Conservation (phyloP, 106 monocot species). For the Iris macrosiphon region DNA sequence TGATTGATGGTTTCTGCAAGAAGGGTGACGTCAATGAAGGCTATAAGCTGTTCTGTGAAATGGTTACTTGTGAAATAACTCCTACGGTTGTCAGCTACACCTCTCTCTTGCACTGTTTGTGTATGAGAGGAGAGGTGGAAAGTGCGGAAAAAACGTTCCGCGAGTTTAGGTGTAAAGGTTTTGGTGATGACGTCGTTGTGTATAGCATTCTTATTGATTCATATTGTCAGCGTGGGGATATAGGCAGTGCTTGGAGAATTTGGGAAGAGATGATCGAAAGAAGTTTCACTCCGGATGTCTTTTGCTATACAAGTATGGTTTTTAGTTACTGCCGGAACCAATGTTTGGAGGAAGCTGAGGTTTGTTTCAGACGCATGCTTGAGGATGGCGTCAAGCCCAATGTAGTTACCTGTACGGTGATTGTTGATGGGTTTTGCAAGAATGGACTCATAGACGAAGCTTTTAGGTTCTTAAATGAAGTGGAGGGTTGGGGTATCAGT, state of each 20-base stretch:
- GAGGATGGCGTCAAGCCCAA: slow-evolving; percentile 5
- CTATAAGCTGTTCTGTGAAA: slow-evolving; percentile 8
- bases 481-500: background rate
- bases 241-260: slow-evolving; percentile 1
- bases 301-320: slow-evolving; percentile 4
- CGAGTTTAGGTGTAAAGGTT: background rate
- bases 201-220: slow-evolving; percentile 16
- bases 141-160: slow-evolving; percentile 2
- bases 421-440: slow-evolving; percentile 9
- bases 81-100: slow-evolving; percentile 11
- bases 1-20: slow-evolving; percentile 10
- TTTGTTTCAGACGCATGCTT: slow-evolving; percentile 2
- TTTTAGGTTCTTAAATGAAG: background rate
- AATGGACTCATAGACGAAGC: background rate
- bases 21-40: background rate
- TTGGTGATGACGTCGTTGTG: slow-evolving; percentile 1
- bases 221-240: slow-evolving; percentile 4
- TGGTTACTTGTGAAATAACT: slow-evolving; percentile 2
- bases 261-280: slow-evolving; percentile 6
- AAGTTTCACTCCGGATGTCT: slow-evolving; percentile 7
- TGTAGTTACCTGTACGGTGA: slow-evolving; percentile 19
- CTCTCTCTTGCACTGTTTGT: slow-evolving; percentile 5
- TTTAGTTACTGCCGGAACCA: slow-evolving; percentile 3
- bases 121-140: slow-evolving; percentile 3
- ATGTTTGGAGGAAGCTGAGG: background rate